Evolutionary conservation across 441 rosid species (phyloP).

Genomic region (Capsella rubella): DNA sequence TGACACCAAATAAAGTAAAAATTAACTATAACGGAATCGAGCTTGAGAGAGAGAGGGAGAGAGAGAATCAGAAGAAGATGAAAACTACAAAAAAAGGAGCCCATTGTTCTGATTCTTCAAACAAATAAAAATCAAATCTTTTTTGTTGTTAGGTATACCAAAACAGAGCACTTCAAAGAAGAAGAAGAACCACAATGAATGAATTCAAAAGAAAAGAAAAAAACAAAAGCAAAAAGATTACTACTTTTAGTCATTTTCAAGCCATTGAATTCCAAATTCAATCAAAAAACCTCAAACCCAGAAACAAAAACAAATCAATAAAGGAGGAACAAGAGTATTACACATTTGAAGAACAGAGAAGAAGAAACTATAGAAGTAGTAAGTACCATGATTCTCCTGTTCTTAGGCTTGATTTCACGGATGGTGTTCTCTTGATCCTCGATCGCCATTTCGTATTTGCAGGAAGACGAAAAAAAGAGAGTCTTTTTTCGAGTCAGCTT

Average conservation of each 20-base stretch:
- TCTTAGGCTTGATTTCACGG: slow-evolving; percentile 84
- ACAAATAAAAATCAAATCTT: not conserved
- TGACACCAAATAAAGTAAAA: slow-evolving; percentile 44
- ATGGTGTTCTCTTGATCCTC: slow-evolving; percentile 80
- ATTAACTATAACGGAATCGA: slow-evolving; percentile 22
- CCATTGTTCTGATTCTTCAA: slow-evolving; percentile 41
- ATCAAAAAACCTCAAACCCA: slow-evolving; percentile 20
- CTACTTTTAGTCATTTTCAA: slow-evolving; percentile 28
- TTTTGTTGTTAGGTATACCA: slow-evolving; percentile 29
- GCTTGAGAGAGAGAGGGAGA: not conserved
- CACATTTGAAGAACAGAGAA: slow-evolving; percentile 27
- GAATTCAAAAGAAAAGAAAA: not conserved
- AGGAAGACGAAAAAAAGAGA: slow-evolving; percentile 16
- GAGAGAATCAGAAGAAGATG: not conserved
- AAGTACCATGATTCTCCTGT: slow-evolving; percentile 84
- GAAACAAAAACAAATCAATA: not conserved
- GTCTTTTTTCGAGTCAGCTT: slow-evolving; percentile 38
- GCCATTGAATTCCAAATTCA: slow-evolving; percentile 10
- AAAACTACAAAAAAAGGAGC: slow-evolving; percentile 20
- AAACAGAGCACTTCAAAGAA: slow-evolving; percentile 40
- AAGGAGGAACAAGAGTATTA: not conserved
- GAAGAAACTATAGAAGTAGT: not conserved
- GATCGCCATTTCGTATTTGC: slow-evolving; percentile 70
- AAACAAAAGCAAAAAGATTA: not conserved
- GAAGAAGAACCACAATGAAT: slow-evolving; percentile 2